These are phyloP conservation scores for Samsoniella hepiali DNA, from an alignment of 2,329 filamentous ascomycete genomes.

Conservation along the genomic window DNA sequence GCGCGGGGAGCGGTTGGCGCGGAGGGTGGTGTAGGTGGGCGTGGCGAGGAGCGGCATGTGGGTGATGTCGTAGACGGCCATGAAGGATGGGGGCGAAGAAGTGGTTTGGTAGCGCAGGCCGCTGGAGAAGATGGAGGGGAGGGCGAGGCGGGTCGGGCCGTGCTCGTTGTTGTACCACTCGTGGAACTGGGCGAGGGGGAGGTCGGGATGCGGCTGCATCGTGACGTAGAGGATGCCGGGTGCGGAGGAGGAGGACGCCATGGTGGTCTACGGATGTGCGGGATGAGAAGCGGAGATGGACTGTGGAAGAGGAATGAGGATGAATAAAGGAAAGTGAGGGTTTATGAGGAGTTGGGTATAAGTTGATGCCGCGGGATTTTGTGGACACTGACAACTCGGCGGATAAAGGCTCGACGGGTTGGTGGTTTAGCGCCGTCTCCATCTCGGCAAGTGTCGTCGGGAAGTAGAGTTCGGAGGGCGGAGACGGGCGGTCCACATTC, in stretches of 20 bases:
- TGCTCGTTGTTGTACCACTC: constrained; percentile 96
- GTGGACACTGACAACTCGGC: too few species aligned
- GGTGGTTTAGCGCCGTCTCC: neutral
- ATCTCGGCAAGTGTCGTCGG: constrained; percentile 12
- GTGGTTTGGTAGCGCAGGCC: constrained; percentile 72
- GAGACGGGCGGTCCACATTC: too few species aligned
- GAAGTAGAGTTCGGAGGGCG: neutral
- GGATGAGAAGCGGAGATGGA: too few species aligned
- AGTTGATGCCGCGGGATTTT: neutral
- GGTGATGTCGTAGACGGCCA: constrained; percentile 79
- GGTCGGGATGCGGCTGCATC: constrained; percentile 70
- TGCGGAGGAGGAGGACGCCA: neutral
- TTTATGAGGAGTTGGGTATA: neutral
- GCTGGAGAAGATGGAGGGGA: constrained; percentile 70
- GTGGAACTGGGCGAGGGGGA: constrained; percentile 70
- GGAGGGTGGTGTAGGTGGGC: constrained; percentile 65
- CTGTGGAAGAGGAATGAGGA: neutral
- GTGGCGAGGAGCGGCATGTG: constrained; percentile 69
- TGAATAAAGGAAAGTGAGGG: neutral
- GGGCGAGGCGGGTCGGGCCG: constrained; percentile 73
- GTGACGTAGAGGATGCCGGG: constrained; percentile 79
- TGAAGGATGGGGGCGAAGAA: constrained; percentile 65
- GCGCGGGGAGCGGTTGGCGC: constrained; percentile 53
- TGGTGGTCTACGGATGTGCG: neutral
- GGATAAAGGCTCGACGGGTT: neutral